Conservation (phyloP, 208 protist species). For the Wallacemonas rigidus region DNA sequence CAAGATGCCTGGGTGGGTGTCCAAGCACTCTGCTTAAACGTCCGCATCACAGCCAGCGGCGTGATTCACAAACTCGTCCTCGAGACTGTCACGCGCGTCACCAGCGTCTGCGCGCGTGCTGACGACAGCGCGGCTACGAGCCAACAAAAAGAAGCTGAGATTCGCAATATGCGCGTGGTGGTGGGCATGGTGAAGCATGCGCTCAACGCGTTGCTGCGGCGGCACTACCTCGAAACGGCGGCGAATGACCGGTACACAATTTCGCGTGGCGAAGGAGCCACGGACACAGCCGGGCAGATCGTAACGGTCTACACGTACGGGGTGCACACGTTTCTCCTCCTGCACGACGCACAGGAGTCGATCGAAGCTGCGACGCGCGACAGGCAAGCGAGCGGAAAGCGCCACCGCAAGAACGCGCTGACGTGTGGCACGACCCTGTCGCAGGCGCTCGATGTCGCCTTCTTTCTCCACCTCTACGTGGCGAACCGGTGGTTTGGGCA, state of each 20-base stretch:
- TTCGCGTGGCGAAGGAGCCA: not conserved
- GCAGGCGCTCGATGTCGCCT: constrained; percentile 62
- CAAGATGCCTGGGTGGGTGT: too few relatives aligned
- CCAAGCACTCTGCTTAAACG: constrained; percentile 19
- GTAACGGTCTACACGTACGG: constrained; percentile 12
- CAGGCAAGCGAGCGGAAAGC: not conserved
- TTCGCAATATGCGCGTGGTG: not conserved
- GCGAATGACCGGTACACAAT: not conserved
- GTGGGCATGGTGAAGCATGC: constrained; percentile 9
- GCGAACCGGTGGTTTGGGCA: constrained; percentile 7
- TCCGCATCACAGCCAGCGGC: constrained; percentile 21
- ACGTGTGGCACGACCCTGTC: constrained; percentile 57
- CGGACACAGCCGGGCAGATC: not conserved
- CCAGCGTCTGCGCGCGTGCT: not conserved
- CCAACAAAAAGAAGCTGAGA: too few relatives aligned
- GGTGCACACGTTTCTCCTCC: constrained; percentile 29
- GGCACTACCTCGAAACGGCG: constrained; percentile 18
- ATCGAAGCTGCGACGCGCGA: not conserved
- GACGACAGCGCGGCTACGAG: not conserved
- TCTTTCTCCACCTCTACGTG: constrained; percentile 45
- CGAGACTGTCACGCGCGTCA: constrained; percentile 5
- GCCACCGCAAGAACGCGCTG: not conserved
- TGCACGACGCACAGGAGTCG: constrained; percentile 22
- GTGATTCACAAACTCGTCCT: constrained; percentile 25
- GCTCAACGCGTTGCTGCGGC: not conserved